Evolutionary conservation across 805 yeast species (phyloP).

Genomic region (Suhomyces sp.): DNA sequence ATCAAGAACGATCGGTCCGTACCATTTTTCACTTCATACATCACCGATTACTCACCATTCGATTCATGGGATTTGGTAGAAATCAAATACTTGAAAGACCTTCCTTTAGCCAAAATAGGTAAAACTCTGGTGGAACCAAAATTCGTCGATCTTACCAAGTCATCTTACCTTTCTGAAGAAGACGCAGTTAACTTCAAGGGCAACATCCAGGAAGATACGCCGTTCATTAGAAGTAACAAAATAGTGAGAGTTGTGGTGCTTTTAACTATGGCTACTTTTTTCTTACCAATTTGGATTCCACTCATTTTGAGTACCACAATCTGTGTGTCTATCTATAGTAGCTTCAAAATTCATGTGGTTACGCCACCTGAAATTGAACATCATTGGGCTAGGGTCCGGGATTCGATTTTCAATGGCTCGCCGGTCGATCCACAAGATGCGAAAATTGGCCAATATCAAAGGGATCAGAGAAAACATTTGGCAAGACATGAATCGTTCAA

Average conservation of each 20-base stretch:
- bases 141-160: constrained; percentile 49
- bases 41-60: constrained; percentile 74
- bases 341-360: constrained; percentile 33
- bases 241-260: constrained; percentile 24
- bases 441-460: constrained; percentile 27
- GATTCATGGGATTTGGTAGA: constrained; percentile 50
- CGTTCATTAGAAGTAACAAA: constrained; percentile 31
- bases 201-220: constrained; percentile 40
- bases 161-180: constrained; percentile 18
- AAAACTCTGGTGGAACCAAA: constrained; percentile 42
- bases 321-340: constrained; percentile 38
- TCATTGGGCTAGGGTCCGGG: constrained; percentile 36
- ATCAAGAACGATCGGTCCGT: constrained; percentile 82
- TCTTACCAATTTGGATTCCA: constrained; percentile 54
- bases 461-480: constrained; percentile 26
- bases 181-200: constrained; percentile 14
- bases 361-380: constrained; percentile 21
- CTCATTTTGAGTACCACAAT: constrained; percentile 38
- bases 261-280: constrained; percentile 22
- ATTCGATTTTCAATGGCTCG: constrained; percentile 29
- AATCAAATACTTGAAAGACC: constrained; percentile 46
- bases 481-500: constrained; percentile 36
- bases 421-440: constrained; percentile 34
- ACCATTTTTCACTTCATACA: constrained; percentile 79
- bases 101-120: constrained; percentile 43